These are phyloP conservation scores for Phytophthora megakarya DNA, from an alignment of 352 stramenopile species.

Conservation along the genomic window DNA sequence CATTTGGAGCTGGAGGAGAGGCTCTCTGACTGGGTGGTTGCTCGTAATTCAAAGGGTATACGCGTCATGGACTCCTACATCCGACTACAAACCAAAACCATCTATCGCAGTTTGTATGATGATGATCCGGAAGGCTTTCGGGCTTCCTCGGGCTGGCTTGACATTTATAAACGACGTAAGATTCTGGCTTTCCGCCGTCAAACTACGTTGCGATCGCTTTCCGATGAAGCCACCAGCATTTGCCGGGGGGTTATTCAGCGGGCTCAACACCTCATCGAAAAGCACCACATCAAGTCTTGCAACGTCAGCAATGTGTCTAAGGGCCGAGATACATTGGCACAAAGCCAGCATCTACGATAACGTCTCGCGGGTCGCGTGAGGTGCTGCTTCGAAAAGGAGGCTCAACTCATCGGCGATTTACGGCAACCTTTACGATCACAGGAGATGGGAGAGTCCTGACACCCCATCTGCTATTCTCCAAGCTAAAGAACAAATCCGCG, in stretches of 20 bases:
- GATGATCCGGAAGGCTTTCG: background rate
- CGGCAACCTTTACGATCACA: constrained; percentile 14
- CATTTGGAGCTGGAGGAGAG: background rate
- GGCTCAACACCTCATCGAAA: constrained; percentile 1
- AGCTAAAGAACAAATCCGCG: constrained; percentile 18
- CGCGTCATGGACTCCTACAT: constrained; percentile 19
- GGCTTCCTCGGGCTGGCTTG: constrained; percentile 2
- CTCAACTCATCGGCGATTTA: constrained; percentile 10
- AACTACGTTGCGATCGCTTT: constrained; percentile 5
- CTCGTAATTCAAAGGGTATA: constrained; percentile 2
- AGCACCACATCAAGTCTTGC: constrained; percentile 2
- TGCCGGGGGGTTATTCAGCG: constrained; percentile 10
- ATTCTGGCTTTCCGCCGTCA: constrained; percentile 6
- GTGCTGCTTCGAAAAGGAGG: constrained; percentile 14
- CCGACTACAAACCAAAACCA: background rate
- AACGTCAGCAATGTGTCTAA: too few species aligned
- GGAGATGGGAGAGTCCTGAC: background rate
- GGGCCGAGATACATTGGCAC: too few species aligned
- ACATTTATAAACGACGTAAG: background rate
- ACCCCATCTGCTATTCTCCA: constrained; percentile 14
- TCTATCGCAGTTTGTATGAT: background rate
- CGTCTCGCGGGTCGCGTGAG: too few species aligned
- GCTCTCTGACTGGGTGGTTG: background rate
- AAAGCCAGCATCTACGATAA: too few species aligned
- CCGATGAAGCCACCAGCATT: background rate